Conservation (phyloP, 352 stramenopile species). For the Hyaloperonospora brassicae region DNA sequence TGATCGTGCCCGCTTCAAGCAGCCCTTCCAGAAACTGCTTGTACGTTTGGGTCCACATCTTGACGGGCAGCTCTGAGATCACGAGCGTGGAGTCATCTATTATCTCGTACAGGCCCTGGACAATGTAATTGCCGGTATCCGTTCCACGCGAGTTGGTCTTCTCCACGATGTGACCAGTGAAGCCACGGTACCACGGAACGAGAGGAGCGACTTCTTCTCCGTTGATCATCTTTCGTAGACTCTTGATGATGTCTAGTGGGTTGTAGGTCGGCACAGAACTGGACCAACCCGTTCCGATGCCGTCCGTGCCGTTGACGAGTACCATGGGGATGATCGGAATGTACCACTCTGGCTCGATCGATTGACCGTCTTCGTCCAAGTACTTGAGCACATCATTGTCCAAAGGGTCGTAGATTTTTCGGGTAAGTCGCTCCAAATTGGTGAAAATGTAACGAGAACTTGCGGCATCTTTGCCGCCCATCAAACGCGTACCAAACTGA, state of each 20-base stretch:
- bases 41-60: conserved; percentile 94
- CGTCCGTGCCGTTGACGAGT: conserved; percentile 94
- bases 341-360: conserved; percentile 90
- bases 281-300: conserved; percentile 96
- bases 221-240: conserved; percentile 60
- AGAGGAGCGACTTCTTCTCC: conserved; percentile 49
- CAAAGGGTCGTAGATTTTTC: conserved; percentile 79
- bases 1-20: conserved; percentile 79
- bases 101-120: conserved; percentile 80
- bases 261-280: conserved; percentile 91
- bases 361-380: conserved; percentile 88
- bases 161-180: conserved; percentile 81
- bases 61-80: conserved; percentile 94
- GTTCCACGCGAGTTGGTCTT: conserved; percentile 49
- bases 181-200: conserved; percentile 89
- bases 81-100: conserved; percentile 85
- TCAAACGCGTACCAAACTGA: conserved; percentile 96
- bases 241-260: conserved; percentile 82
- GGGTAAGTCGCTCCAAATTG: conserved; percentile 81
- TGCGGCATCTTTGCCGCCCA: conserved; percentile 94
- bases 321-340: conserved; percentile 95
- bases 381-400: conserved; percentile 89
- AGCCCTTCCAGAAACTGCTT: conserved; percentile 92
- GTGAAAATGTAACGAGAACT: conserved; percentile 93
- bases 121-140: conserved; percentile 66